phyloP scores from a whole-genome alignment of 2,329 filamentous ascomycete species.

The Alternaria ethzedia region DNA sequence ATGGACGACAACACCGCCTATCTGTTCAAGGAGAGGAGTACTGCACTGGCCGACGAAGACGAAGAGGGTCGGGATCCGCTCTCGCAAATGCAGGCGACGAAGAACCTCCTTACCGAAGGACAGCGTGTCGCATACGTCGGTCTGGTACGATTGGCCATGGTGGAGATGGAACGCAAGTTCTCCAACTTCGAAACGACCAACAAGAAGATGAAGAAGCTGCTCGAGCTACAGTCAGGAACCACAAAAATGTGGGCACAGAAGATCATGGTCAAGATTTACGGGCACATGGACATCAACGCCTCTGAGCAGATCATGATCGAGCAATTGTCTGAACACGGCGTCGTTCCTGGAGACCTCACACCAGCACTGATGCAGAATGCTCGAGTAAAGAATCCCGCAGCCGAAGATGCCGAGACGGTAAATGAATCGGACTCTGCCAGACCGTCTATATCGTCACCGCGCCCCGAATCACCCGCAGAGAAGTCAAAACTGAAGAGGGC shows the following conservation, averaged over 20 bases:
- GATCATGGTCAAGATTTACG: slow-evolving; percentile 94
- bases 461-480: slow-evolving; percentile 24
- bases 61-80: slow-evolving; percentile 80
- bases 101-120: slow-evolving; percentile 91
- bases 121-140: slow-evolving; percentile 97
- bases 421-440: slow-evolving; percentile 40
- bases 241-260: slow-evolving; percentile 97
- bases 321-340: slow-evolving; percentile 90
- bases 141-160: slow-evolving; percentile 80
- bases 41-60: slow-evolving; percentile 70
- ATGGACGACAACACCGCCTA: slow-evolving; percentile 98
- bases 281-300: slow-evolving; percentile 93
- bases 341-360: slow-evolving; percentile 82
- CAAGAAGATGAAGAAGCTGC: slow-evolving; percentile 73
- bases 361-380: slow-evolving; percentile 89
- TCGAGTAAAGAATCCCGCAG: slow-evolving; percentile 90
- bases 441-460: slow-evolving; percentile 42
- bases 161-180: slow-evolving; percentile 74
- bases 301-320: slow-evolving; percentile 99
- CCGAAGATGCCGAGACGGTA: slow-evolving; percentile 52
- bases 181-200: slow-evolving; percentile 67
- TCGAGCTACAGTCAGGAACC: slow-evolving; percentile 73
- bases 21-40: slow-evolving; percentile 79
- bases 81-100: slow-evolving; percentile 92
- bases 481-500: slow-evolving; percentile 36